Evolutionary conservation across 2,329 filamentous ascomycete species (phyloP).

Genomic region (Zymoseptoria pseudotritici): DNA sequence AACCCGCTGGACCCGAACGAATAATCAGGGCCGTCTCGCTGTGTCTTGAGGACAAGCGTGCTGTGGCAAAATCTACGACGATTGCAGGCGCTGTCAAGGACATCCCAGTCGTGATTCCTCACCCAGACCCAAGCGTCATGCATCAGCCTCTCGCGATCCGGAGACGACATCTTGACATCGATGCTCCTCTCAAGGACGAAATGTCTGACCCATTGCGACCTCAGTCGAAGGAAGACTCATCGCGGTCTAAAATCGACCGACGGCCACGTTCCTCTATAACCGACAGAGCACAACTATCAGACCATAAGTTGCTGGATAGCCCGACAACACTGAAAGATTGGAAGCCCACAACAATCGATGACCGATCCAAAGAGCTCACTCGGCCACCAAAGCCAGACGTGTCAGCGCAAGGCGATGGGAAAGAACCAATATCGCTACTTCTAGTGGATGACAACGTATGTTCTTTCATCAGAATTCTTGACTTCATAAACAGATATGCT

Average conservation of each 20-base stretch:
- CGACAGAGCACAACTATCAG: background rate
- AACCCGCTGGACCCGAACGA: constrained; percentile 20
- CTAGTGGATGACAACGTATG: constrained; percentile 30
- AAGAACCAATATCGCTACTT: constrained; percentile 16
- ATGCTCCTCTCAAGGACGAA: background rate
- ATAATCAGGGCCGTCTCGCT: constrained; percentile 17
- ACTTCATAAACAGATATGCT: background rate
- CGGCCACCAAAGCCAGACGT: background rate
- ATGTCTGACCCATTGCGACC: background rate
- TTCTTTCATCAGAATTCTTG: background rate
- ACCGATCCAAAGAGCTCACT: background rate
- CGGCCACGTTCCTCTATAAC: background rate
- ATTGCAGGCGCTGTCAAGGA: constrained; percentile 10
- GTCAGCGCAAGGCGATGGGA: background rate
- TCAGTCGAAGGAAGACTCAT: background rate
- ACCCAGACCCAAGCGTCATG: background rate
- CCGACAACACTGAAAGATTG: background rate
- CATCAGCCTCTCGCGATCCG: background rate
- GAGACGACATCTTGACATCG: background rate
- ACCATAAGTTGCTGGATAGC: background rate
- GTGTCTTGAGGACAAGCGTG: constrained; percentile 12
- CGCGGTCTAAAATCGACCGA: constrained; percentile 4
- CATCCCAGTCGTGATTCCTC: constrained; percentile 8
- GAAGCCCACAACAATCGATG: background rate
- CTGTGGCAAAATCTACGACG: constrained; percentile 1